These are phyloP conservation scores for Arthrobotrys sphaeroides DNA, from an alignment of 2,329 filamentous ascomycete species.

Conservation along the genomic window DNA sequence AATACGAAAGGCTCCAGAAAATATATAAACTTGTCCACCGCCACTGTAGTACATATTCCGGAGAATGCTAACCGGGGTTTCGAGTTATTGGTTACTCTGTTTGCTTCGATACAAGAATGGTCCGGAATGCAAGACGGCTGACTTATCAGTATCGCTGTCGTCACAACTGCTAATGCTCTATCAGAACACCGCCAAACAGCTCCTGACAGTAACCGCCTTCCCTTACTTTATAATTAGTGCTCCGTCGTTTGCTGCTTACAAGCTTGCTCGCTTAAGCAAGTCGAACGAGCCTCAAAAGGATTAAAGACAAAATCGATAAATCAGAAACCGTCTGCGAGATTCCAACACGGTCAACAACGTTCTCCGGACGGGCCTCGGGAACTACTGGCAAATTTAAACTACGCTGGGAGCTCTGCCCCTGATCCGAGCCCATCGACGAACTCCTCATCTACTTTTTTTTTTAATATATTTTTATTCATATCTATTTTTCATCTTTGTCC, in stretches of 20 bases:
- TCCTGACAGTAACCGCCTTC: no score
- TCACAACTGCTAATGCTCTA: no score
- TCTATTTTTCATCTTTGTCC: no score
- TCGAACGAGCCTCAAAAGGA: slow-evolving; percentile 39
- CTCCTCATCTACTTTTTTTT: background rate
- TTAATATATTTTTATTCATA: background rate
- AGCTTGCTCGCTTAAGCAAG: slow-evolving; percentile 50
- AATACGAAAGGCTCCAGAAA: slow-evolving; percentile 6
- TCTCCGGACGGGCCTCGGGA: no score
- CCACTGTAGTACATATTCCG: background rate
- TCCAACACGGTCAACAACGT: slow-evolving; percentile 46
- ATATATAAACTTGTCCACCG: slow-evolving; percentile 30
- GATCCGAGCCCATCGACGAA: background rate
- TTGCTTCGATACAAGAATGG: no score
- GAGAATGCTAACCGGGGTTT: background rate
- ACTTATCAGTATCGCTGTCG: background rate
- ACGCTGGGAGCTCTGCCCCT: background rate
- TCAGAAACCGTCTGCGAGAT: slow-evolving; percentile 2
- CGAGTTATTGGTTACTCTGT: background rate
- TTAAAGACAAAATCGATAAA: background rate
- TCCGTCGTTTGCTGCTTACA: slow-evolving; percentile 4
- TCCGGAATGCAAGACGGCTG: no score
- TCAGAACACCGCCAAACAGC: no score
- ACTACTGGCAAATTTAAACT: background rate
- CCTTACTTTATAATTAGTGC: background rate